Base-by-base conservation (phyloP, 345 rosid species). In the Syzygium oleosum region DNA sequence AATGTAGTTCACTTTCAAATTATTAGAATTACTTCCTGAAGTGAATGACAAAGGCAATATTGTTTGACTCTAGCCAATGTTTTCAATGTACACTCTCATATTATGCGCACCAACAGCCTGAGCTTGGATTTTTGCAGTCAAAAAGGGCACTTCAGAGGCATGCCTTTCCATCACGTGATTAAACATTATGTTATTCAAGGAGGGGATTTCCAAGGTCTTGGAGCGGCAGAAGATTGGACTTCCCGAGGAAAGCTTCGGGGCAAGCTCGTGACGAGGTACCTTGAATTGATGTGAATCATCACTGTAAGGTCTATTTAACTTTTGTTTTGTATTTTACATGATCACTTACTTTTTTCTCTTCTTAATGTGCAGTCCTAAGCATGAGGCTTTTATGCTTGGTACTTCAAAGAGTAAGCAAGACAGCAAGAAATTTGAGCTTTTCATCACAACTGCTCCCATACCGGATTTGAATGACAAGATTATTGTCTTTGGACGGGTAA, bases 101-200 rank as follows among this genome's bases (percentile, higher is more conserved):
- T 46, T 22, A 84, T 84, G 51, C 27, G 31, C 41, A 78, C 51
- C 61, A 51, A 51, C 84, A 87, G 56, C 59, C 84, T 84, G 31
- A 46, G 34, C 34, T 51, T 34, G 25, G 79, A 55, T 85, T 87
- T 88, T 92, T 92, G 93, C 94, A 96, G 99, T 89, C 94, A 97
- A 89, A 95, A 93, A 87, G 96, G 93, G 52, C 93, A 95, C 89
- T 97, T 96, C 93, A 95, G 92, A 87, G 96, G 97, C 89, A 93
- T 96, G 97, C 93, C 91, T 84, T 97, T 97, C 88, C 97, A 90
- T 84, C 98, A 90, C 78, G 97, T 96, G 87, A 94, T 97, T 54
- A 97, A 97, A 86, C 95, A 96, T 90, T 97, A 94, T 87, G 94
- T 97, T 85, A 94, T 97, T 90, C 96, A 96, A 93, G 99, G 95